A percentile compares a stretch with the other conserved stretches of the same genome.
Evolutionary conservation across 768 basidiomycete genomes (phyloP).

Genomic region (Macrolepiota fuliginosa): DNA sequence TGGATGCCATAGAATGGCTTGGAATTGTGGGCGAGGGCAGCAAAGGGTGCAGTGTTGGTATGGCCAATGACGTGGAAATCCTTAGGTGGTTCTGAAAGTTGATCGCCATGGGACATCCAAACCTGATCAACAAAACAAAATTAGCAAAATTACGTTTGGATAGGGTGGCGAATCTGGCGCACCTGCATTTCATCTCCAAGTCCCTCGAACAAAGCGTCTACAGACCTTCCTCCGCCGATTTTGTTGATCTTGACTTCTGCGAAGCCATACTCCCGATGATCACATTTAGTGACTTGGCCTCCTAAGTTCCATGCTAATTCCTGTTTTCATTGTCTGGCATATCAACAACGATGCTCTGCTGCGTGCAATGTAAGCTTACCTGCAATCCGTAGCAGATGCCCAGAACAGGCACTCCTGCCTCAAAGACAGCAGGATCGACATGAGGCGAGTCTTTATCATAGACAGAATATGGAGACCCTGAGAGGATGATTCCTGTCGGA

Average conservation of each 20-base stretch:
- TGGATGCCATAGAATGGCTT: constrained; percentile 96
- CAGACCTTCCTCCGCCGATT: constrained; percentile 46
- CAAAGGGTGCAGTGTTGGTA: constrained; percentile 86
- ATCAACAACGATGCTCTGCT: neutral
- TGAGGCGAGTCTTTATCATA: constrained; percentile 92
- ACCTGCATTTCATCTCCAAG: constrained; percentile 91
- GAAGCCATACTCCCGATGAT: constrained; percentile 94
- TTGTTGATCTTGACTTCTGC: constrained; percentile 77
- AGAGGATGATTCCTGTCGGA: constrained; percentile 81
- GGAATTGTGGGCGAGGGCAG: constrained; percentile 87
- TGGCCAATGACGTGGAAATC: constrained; percentile 87
- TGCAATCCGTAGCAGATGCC: constrained; percentile 98
- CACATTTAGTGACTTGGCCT: constrained; percentile 81
- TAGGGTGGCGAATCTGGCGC: constrained; percentile 15
- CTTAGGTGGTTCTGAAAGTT: constrained; percentile 76
- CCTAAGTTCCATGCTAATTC: constrained; percentile 91
- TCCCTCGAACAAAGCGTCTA: constrained; percentile 81
- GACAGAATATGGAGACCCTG: constrained; percentile 97
- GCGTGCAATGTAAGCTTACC: constrained; percentile 40
- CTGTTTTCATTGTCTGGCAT: constrained; percentile 34
- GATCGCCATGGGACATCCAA: constrained; percentile 99
- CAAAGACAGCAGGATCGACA: constrained; percentile 89
- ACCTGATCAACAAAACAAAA: constrained; percentile 53
- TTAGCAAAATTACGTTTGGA: neutral
- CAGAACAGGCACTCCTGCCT: constrained; percentile 85